phyloP scores from a whole-genome alignment of 331 rosid genomes.

The Cydonia oblonga region DNA sequence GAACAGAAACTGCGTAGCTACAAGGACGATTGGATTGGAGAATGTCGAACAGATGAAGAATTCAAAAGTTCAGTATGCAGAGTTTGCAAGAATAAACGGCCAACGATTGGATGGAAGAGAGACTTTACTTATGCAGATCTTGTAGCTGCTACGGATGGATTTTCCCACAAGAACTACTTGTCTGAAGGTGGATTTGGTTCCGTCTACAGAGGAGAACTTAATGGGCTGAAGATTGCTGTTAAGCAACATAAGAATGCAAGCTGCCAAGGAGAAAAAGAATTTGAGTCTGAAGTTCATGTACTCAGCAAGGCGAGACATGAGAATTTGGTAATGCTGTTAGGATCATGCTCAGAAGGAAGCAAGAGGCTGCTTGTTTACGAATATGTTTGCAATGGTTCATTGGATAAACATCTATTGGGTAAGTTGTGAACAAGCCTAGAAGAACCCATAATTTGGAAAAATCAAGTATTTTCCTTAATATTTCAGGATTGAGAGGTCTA shows the following conservation, averaged over 20 bases:
- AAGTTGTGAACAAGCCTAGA: conserved; percentile 8
- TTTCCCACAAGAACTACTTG: conserved; percentile 42
- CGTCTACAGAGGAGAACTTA: conserved; percentile 45
- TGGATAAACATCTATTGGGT: conserved; percentile 62
- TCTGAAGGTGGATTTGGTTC: conserved; percentile 94
- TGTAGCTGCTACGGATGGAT: conserved; percentile 42
- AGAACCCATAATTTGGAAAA: neutral
- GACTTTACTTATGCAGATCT: conserved; percentile 58
- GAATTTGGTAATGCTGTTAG: conserved; percentile 67
- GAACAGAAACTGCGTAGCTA: conserved; percentile 2
- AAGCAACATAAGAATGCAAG: conserved; percentile 63
- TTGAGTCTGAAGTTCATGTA: conserved; percentile 58
- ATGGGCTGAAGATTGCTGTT: conserved; percentile 60
- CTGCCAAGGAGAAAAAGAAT: conserved; percentile 75
- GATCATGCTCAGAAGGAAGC: conserved; percentile 64
- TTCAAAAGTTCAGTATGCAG: conserved; percentile 33
- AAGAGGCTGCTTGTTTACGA: conserved; percentile 79
- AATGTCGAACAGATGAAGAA: conserved; percentile 20
- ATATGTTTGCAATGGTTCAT: conserved; percentile 68
- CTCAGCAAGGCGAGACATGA: conserved; percentile 77
- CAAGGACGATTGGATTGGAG: conserved; percentile 17
- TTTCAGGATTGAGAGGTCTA: neutral
- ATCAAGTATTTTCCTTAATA: neutral
- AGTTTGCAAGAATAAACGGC: conserved; percentile 47
- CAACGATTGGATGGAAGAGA: conserved; percentile 35